Base-by-base conservation (phyloP, 1,284 basidiomycete species). In the Rhodotorula sp. region DNA sequence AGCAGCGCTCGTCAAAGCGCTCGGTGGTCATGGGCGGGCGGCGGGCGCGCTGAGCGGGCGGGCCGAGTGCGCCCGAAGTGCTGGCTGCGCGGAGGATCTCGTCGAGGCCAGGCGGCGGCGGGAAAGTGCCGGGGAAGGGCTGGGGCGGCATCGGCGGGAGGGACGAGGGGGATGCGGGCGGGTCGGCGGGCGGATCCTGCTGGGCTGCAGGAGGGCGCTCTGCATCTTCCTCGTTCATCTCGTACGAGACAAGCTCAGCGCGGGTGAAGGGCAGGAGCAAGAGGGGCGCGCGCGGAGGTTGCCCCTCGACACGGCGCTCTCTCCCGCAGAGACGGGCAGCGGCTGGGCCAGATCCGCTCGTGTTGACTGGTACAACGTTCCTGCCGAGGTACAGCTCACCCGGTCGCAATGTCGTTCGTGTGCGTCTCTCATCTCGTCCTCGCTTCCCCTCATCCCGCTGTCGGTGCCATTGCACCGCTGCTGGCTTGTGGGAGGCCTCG, bases 1-100 rank as follows among this genome's bases (percentile, higher is more conserved):
- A 76, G 57, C 75, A 76, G 3, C 55, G 39, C 44, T 76, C 75
- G 61, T 76, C 75, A 17, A 32, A 3, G 13, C 53, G 27, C 36
- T 76, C 74, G 17, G 59, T 15, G 25, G 66, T 66, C 46, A 67
- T 62, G 21, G 54, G 51, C 37, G 21, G 59, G 34, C 21, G 37
- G 19, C 39, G 57, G 17, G 46, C 19, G 37, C 61, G 41, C 15
- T 19, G 50, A 4, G n/a, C 3, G 15, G 57, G 32, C 13, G 29
- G n/a, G 3, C 32, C 32, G 4, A 29, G 51, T 21, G 50, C 12
- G 12, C 44, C 6, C 37, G 51, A 2, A 46, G 8, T 25, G 66
- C 60, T 17, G 12, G 50, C 50, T 3, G 46, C 61, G 2, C 66
- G 34, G n/a, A 67, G n/a, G 66, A 67, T 50, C 1, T 54, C 29